A percentile compares a stretch with the other conserved stretches of the same genome.
Conservation (phyloP, 306 rosid species). For the Pyrus pyrifolia region DNA sequence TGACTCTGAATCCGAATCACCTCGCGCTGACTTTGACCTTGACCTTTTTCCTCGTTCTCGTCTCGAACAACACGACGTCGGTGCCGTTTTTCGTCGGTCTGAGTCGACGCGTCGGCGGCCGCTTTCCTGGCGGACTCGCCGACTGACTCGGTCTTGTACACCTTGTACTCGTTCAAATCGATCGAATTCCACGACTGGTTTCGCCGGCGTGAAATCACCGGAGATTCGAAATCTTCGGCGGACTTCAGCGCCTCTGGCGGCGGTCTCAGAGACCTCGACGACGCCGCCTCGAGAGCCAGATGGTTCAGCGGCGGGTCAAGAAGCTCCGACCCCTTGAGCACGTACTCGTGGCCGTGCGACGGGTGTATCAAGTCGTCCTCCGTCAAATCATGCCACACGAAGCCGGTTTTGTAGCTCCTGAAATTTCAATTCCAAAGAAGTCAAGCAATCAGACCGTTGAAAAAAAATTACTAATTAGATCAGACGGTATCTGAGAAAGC, state of each 20-base stretch:
- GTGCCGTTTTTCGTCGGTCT: slow-evolving; percentile 78
- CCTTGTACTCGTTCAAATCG: slow-evolving; percentile 78
- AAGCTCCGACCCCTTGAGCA: slow-evolving; percentile 89
- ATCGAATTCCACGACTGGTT: slow-evolving; percentile 93
- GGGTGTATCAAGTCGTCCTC: slow-evolving; percentile 89
- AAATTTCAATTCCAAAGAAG: neutral
- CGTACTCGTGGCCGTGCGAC: slow-evolving; percentile 80
- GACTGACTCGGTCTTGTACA: slow-evolving; percentile 70
- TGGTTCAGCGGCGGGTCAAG: slow-evolving; percentile 30
- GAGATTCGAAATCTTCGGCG: slow-evolving; percentile 50
- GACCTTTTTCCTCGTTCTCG: slow-evolving; percentile 3
- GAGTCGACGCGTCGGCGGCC: slow-evolving; percentile 86
- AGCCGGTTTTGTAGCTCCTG: slow-evolving; percentile 85
- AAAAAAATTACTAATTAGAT: neutral
- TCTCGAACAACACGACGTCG: slow-evolving; percentile 43
- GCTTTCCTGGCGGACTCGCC: slow-evolving; percentile 58
- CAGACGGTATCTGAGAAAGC: neutral
- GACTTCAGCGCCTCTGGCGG: slow-evolving; percentile 42
- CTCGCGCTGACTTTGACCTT: slow-evolving; percentile 1
- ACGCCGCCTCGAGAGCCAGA: slow-evolving; percentile 28
- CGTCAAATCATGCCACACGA: slow-evolving; percentile 91
- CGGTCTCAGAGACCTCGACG: slow-evolving; percentile 46
- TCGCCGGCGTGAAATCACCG: slow-evolving; percentile 42
- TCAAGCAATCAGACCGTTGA: neutral
- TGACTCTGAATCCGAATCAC: slow-evolving; percentile 8